Evolutionary conservation across 2,329 filamentous ascomycete genomes (phyloP).

Genomic region (Bipolaris cookei): DNA sequence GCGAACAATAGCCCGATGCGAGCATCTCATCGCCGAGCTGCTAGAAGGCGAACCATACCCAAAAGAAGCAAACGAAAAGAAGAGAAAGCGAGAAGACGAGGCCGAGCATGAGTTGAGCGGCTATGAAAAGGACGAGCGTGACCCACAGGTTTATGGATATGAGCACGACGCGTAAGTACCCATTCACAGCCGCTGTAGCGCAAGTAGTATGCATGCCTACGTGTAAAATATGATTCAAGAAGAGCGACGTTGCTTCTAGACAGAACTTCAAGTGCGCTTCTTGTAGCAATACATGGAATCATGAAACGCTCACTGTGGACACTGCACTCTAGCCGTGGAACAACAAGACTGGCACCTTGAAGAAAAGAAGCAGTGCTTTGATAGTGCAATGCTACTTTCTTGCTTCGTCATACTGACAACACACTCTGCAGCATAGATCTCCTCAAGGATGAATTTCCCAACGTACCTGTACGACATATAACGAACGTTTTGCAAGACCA

Average conservation of each 20-base stretch:
- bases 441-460: constrained; percentile 53
- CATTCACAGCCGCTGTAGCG: not conserved
- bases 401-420: constrained; percentile 16
- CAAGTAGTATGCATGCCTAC: not conserved
- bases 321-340: not conserved
- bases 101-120: constrained; percentile 29
- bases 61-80: constrained; percentile 37
- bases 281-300: constrained; percentile 1
- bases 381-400: not conserved
- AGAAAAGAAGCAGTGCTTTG: not conserved
- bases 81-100: constrained; percentile 39
- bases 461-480: constrained; percentile 48
- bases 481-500: constrained; percentile 35
- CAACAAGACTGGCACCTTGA: not conserved
- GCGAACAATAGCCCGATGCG: constrained; percentile 32
- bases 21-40: constrained; percentile 37
- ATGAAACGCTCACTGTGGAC: constrained; percentile 3
- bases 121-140: constrained; percentile 32
- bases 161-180: constrained; percentile 40
- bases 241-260: not conserved
- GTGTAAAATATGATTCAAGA: not conserved
- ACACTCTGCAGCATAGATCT: constrained; percentile 30
- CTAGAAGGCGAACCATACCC: constrained; percentile 45
- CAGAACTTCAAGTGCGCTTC: constrained; percentile 11
- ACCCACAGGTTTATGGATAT: constrained; percentile 21